Evolutionary conservation across 108 stramenopile species (phyloP).

Genomic region (Pseudonitzschia multistriata): DNA sequence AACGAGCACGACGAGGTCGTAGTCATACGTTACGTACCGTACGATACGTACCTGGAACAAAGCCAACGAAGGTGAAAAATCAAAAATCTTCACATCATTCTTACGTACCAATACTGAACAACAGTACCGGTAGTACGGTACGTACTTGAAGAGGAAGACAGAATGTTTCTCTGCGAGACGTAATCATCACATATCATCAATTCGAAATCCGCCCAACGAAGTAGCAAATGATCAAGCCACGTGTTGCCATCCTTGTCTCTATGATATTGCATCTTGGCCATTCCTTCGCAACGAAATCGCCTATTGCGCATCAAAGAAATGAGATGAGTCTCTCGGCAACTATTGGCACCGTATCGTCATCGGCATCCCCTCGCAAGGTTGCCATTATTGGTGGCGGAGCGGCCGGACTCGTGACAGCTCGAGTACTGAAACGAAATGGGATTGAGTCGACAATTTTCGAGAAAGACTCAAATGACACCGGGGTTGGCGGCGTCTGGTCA

Average conservation of each 20-base stretch:
- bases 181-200: too few relatives aligned
- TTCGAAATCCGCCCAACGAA: too few relatives aligned
- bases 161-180: too few relatives aligned
- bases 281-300: conserved; percentile 1
- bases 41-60: too few relatives aligned
- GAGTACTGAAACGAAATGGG: conserved; percentile 49
- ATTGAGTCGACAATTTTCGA: conserved; percentile 48
- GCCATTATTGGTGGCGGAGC: conserved; percentile 85
- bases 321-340: conserved; percentile 11
- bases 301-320: not conserved
- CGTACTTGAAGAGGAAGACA: too few relatives aligned
- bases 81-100: too few relatives aligned
- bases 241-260: not conserved
- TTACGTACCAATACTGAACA: too few relatives aligned
- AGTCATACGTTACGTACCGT: too few relatives aligned
- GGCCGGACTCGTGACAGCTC: conserved; percentile 70
- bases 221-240: conserved; percentile 5
- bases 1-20: too few relatives aligned
- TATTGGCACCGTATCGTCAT: not conserved
- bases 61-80: too few relatives aligned
- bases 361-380: conserved; percentile 31
- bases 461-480: conserved; percentile 4
- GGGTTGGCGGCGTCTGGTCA: conserved; percentile 71
- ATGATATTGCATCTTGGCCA: conserved; percentile 4
- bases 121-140: too few relatives aligned